A percentile compares a stretch with the other conserved stretches of the same genome.
phyloP scores from a whole-genome alignment of 2,329 filamentous ascomycete genomes.

The Pseudogymnoascus sp. region DNA sequence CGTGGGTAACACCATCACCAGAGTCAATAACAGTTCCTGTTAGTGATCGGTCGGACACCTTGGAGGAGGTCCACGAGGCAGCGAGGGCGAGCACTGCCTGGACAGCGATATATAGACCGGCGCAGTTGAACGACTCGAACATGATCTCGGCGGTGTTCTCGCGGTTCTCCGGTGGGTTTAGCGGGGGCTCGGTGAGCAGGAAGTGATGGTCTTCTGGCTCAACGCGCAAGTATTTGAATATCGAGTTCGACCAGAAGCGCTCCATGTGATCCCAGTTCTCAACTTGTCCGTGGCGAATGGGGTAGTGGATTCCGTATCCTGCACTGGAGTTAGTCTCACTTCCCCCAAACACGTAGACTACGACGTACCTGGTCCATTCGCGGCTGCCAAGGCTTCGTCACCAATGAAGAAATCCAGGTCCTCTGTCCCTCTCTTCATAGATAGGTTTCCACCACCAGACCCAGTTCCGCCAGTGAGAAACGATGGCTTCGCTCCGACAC shows the following conservation, averaged over 20 bases:
- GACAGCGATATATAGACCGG: constrained; percentile 96
- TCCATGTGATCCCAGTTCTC: constrained; percentile 99
- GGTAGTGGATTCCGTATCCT: constrained; percentile 96
- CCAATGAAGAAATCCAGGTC: constrained; percentile 99
- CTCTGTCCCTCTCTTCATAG: constrained; percentile 89
- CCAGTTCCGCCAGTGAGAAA: constrained; percentile 90
- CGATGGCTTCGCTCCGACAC: constrained; percentile 88
- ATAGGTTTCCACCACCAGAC: constrained; percentile 64
- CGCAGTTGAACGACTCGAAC: constrained; percentile 99
- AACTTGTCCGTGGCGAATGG: constrained; percentile 94
- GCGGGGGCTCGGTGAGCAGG: constrained; percentile 88
- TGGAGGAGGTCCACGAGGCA: constrained; percentile 96
- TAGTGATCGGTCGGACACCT: constrained; percentile 90
- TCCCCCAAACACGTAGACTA: neutral
- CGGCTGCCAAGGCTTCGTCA: constrained; percentile 82
- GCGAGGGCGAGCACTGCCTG: constrained; percentile 94
- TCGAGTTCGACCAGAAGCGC: constrained; percentile 99
- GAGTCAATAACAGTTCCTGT: constrained; percentile 98
- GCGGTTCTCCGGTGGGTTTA: constrained; percentile 97
- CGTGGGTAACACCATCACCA: constrained; percentile 96
- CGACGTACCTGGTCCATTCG: constrained; percentile 65
- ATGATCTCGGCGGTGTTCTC: constrained; percentile 99
- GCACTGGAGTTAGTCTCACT: constrained; percentile 16
- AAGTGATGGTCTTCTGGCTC: constrained; percentile 99
- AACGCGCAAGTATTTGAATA: constrained; percentile 98